Percentiles rank a stretch among this genome's conserved stretches.
Evolutionary conservation across 2,329 filamentous ascomycete genomes (phyloP).

Genomic region (Fusarium domesticum): DNA sequence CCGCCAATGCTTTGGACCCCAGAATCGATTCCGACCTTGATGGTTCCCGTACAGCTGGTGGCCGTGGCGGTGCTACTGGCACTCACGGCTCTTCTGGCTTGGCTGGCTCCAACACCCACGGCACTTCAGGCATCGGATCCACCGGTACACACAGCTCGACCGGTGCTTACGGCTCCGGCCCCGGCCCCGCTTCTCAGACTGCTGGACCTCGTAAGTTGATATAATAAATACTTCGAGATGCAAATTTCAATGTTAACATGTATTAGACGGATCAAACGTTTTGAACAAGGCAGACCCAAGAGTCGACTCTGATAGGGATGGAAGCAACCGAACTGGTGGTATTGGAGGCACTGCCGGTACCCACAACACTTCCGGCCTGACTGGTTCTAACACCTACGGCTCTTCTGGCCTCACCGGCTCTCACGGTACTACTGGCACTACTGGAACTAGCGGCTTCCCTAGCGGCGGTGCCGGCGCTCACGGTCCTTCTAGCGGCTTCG

Average conservation of each 20-base stretch:
- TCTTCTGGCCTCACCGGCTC: too few relatives aligned
- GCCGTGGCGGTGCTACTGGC: slow-evolving; percentile 7
- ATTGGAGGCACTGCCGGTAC: too few relatives aligned
- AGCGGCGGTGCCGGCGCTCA: slow-evolving; percentile 9
- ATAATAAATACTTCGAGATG: too few relatives aligned
- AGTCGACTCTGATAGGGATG: slow-evolving; percentile 51
- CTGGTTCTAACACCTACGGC: slow-evolving; percentile 14
- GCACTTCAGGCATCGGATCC: too few relatives aligned
- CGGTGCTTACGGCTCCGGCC: slow-evolving; percentile 39
- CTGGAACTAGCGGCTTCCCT: slow-evolving; percentile 12
- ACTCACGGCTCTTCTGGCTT: slow-evolving; percentile 14
- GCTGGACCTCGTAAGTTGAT: slow-evolving; percentile 50
- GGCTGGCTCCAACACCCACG: slow-evolving; percentile 15
- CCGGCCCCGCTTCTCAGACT: slow-evolving; percentile 29
- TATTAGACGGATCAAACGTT: slow-evolving; percentile 43
- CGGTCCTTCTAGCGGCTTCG: slow-evolving; percentile 3
- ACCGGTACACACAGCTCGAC: slow-evolving; percentile 20
- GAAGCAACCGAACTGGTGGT: too few relatives aligned
- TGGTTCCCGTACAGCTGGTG: slow-evolving; percentile 30
- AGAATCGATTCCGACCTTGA: slow-evolving; percentile 54
- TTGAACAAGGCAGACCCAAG: slow-evolving; percentile 53
- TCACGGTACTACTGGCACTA: too few relatives aligned
- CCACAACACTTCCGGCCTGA: too few relatives aligned
- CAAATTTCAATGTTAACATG: too few relatives aligned
- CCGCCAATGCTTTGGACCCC: slow-evolving; percentile 51